Evolutionary conservation across 495 filamentous ascomycete species (phyloP), one percentile per base, ranked within the genome.

Genomic region (Daldinia bambusicola): DNA sequence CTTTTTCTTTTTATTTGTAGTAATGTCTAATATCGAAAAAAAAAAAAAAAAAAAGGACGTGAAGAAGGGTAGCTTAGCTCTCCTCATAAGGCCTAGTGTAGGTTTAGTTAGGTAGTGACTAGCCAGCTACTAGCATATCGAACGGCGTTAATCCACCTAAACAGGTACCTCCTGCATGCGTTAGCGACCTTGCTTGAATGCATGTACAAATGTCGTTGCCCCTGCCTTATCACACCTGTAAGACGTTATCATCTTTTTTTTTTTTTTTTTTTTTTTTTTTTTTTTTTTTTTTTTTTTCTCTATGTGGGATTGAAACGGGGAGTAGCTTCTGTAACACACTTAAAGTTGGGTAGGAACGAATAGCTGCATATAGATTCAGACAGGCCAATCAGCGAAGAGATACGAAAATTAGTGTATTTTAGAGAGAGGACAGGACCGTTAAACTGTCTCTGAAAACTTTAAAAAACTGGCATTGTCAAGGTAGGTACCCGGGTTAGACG

Each of bases 131-230:
- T 36, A 36, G 34, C 9, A 48, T 16, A 48, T 16, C 43, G 9
- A 48, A 48, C 43, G 43, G 43, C 18, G 18, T 48, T 22, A 48
- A 48, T 20, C 43, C 20, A 31, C 14, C 10, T 16, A 53, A 32
- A 32, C 14, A 32, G 50, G 50, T 31, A 53, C 26, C n/a, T 53
- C 4, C 12, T 63, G 20, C 48, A 53, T 63, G 40, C 45, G 45
- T 31, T 13, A 48, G 38, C n/a, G n/a, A n/a, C n/a, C n/a, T n/a
- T n/a, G n/a, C n/a, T n/a, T n/a, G n/a, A n/a, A n/a, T n/a, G n/a
- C 32, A 38, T 48, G 18, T 22, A 57, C 26, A 52, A 20, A 1
- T 56, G 52, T 37, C 43, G 16, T 38, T 65, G 41, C 52, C 52
- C 53, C 18, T 48, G 43, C 43, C 20, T 48, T 22, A 48, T 22